Evolutionary conservation across 768 basidiomycete species (phyloP).

Genomic region (Macrolepiota dolichaula): DNA sequence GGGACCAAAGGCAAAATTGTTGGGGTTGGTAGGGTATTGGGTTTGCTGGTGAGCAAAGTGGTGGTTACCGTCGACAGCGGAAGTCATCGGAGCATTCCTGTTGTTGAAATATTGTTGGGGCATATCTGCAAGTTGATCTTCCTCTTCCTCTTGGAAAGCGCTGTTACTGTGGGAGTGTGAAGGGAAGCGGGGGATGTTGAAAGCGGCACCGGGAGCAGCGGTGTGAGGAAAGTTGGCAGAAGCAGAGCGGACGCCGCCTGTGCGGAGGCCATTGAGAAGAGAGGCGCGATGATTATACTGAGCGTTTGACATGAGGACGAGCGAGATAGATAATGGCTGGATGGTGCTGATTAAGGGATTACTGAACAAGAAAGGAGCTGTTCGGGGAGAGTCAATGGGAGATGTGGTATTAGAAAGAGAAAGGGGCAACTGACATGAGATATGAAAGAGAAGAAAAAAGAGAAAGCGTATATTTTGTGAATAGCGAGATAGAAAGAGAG

Average conservation of each 20-base stretch:
- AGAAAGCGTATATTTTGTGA: conserved; percentile 20
- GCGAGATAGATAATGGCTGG: conserved; percentile 29
- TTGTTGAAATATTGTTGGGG: conserved; percentile 52
- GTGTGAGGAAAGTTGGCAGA: conserved; percentile 64
- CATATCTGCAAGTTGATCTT: conserved; percentile 59
- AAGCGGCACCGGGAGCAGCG: conserved; percentile 58
- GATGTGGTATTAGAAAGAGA: conserved; percentile 19
- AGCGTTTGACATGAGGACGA: conserved; percentile 39
- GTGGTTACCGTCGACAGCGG: conserved; percentile 69
- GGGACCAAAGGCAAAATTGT: conserved; percentile 53
- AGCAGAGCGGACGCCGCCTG: conserved; percentile 82
- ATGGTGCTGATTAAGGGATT: conserved; percentile 26
- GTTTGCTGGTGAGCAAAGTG: conserved; percentile 64
- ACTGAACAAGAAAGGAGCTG: conserved; percentile 29
- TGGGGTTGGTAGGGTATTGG: conserved; percentile 45
- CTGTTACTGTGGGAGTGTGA: conserved; percentile 31
- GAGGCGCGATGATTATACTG: conserved; percentile 67
- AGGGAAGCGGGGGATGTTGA: conserved; percentile 60
- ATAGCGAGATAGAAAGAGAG: conserved; percentile 25
- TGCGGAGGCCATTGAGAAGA: conserved; percentile 85
- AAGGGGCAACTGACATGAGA: conserved; percentile 18
- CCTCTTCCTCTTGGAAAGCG: conserved; percentile 51
- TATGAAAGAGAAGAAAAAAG: conserved; percentile 19
- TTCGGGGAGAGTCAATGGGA: conserved; percentile 14
- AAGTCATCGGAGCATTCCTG: conserved; percentile 59